Evolutionary conservation across 1,284 basidiomycete species (phyloP).

Genomic region (Ceratobasidium sp.): DNA sequence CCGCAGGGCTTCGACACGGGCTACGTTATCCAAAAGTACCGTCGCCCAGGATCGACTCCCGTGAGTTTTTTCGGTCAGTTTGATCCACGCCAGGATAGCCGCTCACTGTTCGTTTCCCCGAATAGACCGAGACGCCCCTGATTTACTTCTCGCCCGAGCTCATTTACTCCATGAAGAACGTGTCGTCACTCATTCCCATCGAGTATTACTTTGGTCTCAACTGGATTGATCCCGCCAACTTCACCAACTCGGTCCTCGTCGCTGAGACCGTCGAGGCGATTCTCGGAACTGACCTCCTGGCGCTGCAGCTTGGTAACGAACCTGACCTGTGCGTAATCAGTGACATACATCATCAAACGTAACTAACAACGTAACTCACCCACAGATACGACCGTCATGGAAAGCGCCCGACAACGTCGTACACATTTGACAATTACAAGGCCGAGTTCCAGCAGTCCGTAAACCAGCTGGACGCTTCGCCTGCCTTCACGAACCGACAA

Average conservation of each 20-base stretch:
- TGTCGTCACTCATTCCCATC: slow-evolving; percentile 54
- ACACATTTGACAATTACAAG: slow-evolving; percentile 63
- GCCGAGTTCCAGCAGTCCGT: slow-evolving; percentile 66
- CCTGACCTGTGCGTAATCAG: slow-evolving; percentile 70
- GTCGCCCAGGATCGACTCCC: slow-evolving; percentile 30
- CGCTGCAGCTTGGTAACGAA: slow-evolving; percentile 70
- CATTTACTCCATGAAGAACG: slow-evolving; percentile 58
- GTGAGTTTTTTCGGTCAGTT: slow-evolving; percentile 54
- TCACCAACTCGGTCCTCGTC: slow-evolving; percentile 67
- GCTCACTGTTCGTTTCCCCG: slow-evolving; percentile 53
- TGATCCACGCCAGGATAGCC: slow-evolving; percentile 52
- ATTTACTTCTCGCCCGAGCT: slow-evolving; percentile 59
- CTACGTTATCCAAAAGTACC: slow-evolving; percentile 64
- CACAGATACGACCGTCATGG: slow-evolving; percentile 50
- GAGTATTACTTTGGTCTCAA: slow-evolving; percentile 58
- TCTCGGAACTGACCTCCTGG: slow-evolving; percentile 71
- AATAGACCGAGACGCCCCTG: slow-evolving; percentile 57
- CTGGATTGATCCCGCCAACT: slow-evolving; percentile 58
- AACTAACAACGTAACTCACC: slow-evolving; percentile 50
- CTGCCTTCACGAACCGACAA: slow-evolving; percentile 59
- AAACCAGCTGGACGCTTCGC: slow-evolving; percentile 60
- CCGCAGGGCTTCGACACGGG: slow-evolving; percentile 61
- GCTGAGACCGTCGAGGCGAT: slow-evolving; percentile 65
- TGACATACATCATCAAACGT: slow-evolving; percentile 56
- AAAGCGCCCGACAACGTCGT: slow-evolving; percentile 55